Evolutionary conservation across 2,329 filamentous ascomycete species (phyloP).

Genomic region (Sclerotinia trifoliorum): DNA sequence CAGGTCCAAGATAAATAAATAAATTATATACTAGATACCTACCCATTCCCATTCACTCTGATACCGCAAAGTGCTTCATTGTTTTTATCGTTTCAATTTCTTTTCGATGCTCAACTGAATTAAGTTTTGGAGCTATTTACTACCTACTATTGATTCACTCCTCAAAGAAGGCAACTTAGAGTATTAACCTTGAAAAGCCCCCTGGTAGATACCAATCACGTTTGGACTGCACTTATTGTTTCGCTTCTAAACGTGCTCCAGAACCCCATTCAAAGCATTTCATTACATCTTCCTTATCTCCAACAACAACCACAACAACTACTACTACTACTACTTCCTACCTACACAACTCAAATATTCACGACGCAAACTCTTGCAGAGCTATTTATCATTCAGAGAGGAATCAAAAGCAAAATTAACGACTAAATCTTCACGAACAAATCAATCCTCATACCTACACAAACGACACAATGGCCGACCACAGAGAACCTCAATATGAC

Average conservation of each 20-base stretch:
- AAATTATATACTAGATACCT: neutral
- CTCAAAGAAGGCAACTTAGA: conserved; percentile 6
- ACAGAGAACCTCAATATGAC: conserved; percentile 36
- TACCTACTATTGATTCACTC: neutral
- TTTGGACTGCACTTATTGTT: conserved; percentile 20
- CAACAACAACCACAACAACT: neutral
- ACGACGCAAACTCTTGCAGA: conserved; percentile 6
- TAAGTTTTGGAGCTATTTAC: neutral
- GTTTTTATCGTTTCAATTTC: neutral
- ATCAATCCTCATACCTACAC: conserved; percentile 6
- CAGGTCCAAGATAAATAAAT: neutral
- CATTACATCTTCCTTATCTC: conserved; percentile 10
- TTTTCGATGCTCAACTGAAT: neutral
- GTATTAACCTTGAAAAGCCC: conserved; percentile 9
- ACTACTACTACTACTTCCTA: neutral
- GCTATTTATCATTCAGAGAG: neutral
- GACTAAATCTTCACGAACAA: neutral
- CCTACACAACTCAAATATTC: neutral
- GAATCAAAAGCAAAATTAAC: neutral
- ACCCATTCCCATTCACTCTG: neutral
- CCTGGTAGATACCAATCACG: conserved; percentile 21
- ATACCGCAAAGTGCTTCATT: neutral
- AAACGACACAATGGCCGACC: conserved; percentile 37
- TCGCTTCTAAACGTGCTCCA: conserved; percentile 20
- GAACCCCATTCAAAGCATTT: conserved; percentile 4